Conservation (phyloP, 148 eudicot species). For the Camellia lanceoleosa region DNA sequence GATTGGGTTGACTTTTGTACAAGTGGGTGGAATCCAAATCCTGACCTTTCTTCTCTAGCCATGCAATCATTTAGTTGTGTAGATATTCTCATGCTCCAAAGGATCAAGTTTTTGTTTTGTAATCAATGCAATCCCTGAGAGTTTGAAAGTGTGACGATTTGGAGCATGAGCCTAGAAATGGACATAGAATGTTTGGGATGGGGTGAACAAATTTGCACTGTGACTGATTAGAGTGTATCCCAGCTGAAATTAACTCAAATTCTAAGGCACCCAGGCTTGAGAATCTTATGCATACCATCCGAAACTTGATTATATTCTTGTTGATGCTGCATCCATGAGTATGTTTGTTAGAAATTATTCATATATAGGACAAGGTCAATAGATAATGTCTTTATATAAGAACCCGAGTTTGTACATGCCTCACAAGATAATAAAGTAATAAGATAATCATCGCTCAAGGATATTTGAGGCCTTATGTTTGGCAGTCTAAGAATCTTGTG, state of each 20-base stretch:
- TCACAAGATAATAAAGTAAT: neutral
- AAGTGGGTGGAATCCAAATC: neutral
- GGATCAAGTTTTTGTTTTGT: neutral
- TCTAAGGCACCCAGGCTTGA: conserved; percentile 5
- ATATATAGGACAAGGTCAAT: neutral
- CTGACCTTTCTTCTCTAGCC: neutral
- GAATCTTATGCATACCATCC: neutral
- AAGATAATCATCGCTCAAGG: no score
- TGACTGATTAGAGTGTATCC: neutral
- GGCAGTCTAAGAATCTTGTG: neutral
- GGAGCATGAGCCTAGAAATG: neutral
- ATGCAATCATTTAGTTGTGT: neutral
- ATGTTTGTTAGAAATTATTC: neutral
- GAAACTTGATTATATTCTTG: neutral
- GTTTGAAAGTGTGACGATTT: neutral
- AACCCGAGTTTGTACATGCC: neutral
- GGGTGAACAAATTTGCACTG: neutral
- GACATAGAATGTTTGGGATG: neutral
- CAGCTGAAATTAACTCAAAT: neutral
- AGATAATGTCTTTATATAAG: neutral
- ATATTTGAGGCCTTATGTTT: neutral
- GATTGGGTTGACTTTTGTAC: neutral
- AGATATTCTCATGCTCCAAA: neutral
- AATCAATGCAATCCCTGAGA: neutral
- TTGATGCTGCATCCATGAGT: neutral